These are phyloP conservation scores for Ophiosphaerella narmari DNA, from an alignment of 2,329 filamentous ascomycete species.

Conservation along the genomic window DNA sequence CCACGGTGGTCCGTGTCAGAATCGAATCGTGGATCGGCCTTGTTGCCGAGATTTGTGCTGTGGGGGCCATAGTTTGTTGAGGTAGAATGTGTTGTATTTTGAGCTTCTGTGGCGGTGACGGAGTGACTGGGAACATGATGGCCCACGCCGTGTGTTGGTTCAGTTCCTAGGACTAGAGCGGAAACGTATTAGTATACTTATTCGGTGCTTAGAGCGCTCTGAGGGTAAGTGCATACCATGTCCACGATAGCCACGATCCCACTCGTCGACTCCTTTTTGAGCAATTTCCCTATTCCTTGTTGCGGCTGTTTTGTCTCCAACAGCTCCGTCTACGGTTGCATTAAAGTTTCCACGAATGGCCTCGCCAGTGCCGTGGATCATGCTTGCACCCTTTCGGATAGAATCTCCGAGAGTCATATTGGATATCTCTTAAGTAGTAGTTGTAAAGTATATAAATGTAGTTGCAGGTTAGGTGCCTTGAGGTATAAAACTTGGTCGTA, in stretches of 20 bases:
- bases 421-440: conserved; percentile 2
- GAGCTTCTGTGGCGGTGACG: conserved; percentile 26
- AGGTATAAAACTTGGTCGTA: neutral
- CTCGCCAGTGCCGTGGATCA: conserved; percentile 46
- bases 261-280: conserved; percentile 40
- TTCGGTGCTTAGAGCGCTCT: neutral
- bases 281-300: conserved; percentile 40
- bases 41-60: conserved; percentile 36
- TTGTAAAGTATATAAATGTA: neutral
- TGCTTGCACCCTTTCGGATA: conserved; percentile 40
- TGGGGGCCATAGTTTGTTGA: conserved; percentile 41
- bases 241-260: conserved; percentile 39
- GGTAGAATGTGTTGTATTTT: conserved; percentile 23
- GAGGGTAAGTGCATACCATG: conserved; percentile 17
- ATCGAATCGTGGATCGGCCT: conserved; percentile 39
- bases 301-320: conserved; percentile 34
- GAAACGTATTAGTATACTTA: neutral
- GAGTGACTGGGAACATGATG: conserved; percentile 27
- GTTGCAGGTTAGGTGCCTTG: conserved; percentile 6
- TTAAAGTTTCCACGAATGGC: conserved; percentile 47
- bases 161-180: neutral
- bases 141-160: conserved; percentile 3
- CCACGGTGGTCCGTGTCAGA: conserved; percentile 31
- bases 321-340: conserved; percentile 39
- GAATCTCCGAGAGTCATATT: conserved; percentile 38